These are phyloP conservation scores for Scheffersomyces coipomensis DNA, from an alignment of 805 yeast genomes.

Conservation along the genomic window DNA sequence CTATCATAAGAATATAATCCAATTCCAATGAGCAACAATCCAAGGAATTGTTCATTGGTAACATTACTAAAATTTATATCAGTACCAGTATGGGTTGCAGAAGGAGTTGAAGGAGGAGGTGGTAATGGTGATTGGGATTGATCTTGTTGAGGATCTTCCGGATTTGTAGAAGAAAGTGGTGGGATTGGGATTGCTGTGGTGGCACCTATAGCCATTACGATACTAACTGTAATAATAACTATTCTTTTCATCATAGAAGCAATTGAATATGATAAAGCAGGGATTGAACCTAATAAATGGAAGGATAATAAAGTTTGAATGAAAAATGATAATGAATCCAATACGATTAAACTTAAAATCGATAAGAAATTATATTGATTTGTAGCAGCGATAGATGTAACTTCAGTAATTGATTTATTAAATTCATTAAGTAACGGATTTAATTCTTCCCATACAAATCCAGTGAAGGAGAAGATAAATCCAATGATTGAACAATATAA, in stretches of 20 bases:
- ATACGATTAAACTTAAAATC: conserved; percentile 51
- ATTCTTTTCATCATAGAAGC: conserved; percentile 88
- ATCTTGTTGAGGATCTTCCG: no score
- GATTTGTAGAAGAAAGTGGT: no score
- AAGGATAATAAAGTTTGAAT: conserved; percentile 78
- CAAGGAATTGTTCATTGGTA: conserved; percentile 45
- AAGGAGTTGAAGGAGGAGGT: conserved; percentile 1
- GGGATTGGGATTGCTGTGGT: no score
- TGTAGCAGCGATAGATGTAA: conserved; percentile 8
- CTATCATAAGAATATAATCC: conserved; percentile 66
- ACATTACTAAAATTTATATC: conserved; percentile 31
- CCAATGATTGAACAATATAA: conserved; percentile 79
- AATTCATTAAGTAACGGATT: conserved; percentile 24
- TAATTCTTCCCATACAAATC: conserved; percentile 68
- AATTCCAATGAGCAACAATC: conserved; percentile 48
- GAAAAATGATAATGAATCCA: conserved; percentile 78
- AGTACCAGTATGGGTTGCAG: no score
- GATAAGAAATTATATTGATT: conserved; percentile 12
- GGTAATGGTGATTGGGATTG: no score
- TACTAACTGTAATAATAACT: conserved; percentile 77
- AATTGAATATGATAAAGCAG: conserved; percentile 82
- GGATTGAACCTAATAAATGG: conserved; percentile 74
- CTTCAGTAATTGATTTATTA: conserved; percentile 8
- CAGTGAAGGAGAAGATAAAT: conserved; percentile 64
- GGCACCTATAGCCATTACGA: conserved; percentile 51